Conservation (phyloP, 2,329 filamentous ascomycete species). For the Arthrobotrys sinensis region DNA sequence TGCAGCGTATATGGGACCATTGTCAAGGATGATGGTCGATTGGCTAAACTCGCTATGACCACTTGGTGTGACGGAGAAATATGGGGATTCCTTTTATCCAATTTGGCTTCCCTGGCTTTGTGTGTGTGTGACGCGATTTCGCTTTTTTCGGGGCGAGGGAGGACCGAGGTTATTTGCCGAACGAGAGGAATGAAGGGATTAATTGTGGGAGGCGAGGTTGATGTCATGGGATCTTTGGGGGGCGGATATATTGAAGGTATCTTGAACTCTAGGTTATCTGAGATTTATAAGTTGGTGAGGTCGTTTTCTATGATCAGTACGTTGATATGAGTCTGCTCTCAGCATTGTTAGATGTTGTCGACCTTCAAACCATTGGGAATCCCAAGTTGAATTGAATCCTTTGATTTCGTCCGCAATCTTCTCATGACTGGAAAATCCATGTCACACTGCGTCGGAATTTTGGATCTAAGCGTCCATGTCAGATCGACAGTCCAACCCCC, state of each 20-base stretch:
- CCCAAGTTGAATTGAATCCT: too few species aligned
- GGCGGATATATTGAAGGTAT: too few species aligned
- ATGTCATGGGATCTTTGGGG: slow-evolving; percentile 7
- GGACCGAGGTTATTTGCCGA: slow-evolving; percentile 51
- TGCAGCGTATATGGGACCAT: slow-evolving; percentile 34
- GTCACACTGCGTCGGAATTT: slow-evolving; percentile 28
- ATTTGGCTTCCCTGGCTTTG: background rate
- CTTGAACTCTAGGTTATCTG: background rate
- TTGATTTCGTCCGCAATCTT: background rate
- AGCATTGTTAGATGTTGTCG: too few species aligned
- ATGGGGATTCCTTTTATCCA: slow-evolving; percentile 45
- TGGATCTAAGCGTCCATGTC: slow-evolving; percentile 14
- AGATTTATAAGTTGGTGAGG: background rate
- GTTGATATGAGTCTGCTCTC: too few species aligned
- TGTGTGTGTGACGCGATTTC: slow-evolving; percentile 13
- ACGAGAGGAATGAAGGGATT: background rate
- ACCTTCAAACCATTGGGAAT: too few species aligned
- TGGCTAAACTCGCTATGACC: slow-evolving; percentile 12
- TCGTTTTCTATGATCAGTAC: too few species aligned
- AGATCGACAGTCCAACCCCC: slow-evolving; percentile 41
- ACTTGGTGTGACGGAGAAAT: slow-evolving; percentile 13
- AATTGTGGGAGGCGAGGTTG: slow-evolving; percentile 15
- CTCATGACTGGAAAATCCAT: background rate
- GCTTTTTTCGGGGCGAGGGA: background rate
- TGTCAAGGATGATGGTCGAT: slow-evolving; percentile 23